Conservation (phyloP, 2,329 filamentous ascomycete species). For the Botrytis pseudocinerea region DNA sequence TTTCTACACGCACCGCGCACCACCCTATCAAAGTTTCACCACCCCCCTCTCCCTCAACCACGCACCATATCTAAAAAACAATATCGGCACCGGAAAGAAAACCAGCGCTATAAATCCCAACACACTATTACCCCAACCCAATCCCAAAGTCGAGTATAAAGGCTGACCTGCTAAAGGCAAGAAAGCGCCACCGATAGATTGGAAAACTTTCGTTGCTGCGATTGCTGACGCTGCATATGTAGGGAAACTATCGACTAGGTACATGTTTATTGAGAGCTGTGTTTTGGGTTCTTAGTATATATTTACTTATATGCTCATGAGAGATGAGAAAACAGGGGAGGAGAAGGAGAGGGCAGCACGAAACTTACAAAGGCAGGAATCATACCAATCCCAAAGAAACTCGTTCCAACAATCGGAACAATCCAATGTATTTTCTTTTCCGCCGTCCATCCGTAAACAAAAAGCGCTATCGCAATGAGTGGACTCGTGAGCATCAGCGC, state of each 20-base stretch:
- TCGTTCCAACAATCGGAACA: conserved; percentile 37
- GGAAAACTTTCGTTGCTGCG: conserved; percentile 8
- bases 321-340: no score
- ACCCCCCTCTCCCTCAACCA: conserved; percentile 4
- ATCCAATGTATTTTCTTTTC: conserved; percentile 46
- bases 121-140: conserved; percentile 17
- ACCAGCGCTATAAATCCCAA: neutral
- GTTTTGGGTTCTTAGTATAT: neutral
- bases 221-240: conserved; percentile 1
- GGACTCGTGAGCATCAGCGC: conserved; percentile 42
- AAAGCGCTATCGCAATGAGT: conserved; percentile 46
- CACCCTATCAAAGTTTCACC: neutral
- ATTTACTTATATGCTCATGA: accelerated
- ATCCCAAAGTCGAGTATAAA: neutral
- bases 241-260: conserved; percentile 14
- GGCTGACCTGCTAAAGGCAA: neutral
- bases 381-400: conserved; percentile 9
- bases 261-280: conserved; percentile 14
- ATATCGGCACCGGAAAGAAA: conserved; percentile 7
- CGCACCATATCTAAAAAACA: neutral
- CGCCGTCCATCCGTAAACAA: conserved; percentile 50
- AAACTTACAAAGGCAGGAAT: conserved; percentile 16
- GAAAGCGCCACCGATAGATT: conserved; percentile 1
- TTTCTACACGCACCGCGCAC: neutral
- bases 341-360: neutral